These are phyloP conservation scores for Suillus americanus DNA, from an alignment of 768 basidiomycete species.

Conservation along the genomic window DNA sequence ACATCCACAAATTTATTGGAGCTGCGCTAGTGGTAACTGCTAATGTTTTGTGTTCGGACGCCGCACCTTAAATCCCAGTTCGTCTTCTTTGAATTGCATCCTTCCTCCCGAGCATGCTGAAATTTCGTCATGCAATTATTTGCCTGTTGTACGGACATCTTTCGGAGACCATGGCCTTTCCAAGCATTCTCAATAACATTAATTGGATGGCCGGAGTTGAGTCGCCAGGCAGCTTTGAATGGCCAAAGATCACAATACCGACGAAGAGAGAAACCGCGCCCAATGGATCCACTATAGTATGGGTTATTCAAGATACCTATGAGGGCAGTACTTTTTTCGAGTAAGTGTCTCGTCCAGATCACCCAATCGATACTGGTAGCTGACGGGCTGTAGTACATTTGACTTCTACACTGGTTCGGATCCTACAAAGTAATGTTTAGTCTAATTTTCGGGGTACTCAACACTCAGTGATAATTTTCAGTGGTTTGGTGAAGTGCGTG, in stretches of 20 bases:
- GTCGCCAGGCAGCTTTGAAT: neutral
- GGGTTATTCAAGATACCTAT: slow-evolving; percentile 69
- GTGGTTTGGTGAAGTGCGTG: slow-evolving; percentile 70
- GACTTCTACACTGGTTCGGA: slow-evolving; percentile 59
- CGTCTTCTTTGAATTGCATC: neutral
- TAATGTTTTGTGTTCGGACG: neutral
- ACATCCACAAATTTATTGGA: neutral
- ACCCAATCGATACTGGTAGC: neutral
- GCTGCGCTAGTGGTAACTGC: neutral
- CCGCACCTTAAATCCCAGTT: neutral
- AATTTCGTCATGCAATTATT: neutral
- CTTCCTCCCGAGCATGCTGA: neutral
- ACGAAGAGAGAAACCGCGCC: slow-evolving; percentile 38
- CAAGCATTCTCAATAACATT: neutral
- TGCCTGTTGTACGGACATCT: slow-evolving; percentile 15
- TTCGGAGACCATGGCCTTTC: slow-evolving; percentile 11
- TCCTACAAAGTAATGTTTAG: slow-evolving; percentile 60
- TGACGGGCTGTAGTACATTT: slow-evolving; percentile 40
- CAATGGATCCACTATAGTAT: slow-evolving; percentile 54
- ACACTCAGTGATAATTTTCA: slow-evolving; percentile 30
- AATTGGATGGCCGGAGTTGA: neutral
- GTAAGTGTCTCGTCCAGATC: slow-evolving; percentile 37
- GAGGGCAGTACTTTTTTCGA: slow-evolving; percentile 69
- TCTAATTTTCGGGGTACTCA: slow-evolving; percentile 12
- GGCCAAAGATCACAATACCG: neutral